phyloP scores from a whole-genome alignment of 2,329 filamentous ascomycete genomes.

The Eurotiales sp. region DNA sequence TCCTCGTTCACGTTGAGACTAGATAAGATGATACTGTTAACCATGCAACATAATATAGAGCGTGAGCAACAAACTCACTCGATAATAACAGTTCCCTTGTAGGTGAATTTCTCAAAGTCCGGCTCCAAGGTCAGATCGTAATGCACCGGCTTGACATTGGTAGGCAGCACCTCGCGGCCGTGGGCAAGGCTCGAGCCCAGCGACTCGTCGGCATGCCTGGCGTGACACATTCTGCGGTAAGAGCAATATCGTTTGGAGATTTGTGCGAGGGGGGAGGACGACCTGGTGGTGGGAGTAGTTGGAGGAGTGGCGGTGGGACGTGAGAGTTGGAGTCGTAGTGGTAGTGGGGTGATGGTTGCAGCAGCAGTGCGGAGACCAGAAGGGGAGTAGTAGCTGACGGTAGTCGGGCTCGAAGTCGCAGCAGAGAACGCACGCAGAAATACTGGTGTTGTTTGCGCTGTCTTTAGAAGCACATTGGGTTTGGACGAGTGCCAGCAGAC shows the following conservation, averaged over 20 bases:
- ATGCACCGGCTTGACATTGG: conserved; percentile 86
- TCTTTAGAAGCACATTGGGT: conserved; percentile 8
- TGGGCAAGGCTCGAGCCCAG: conserved; percentile 56
- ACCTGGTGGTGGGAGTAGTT: conserved; percentile 24
- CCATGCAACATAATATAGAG: too few relatives aligned
- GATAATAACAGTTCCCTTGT: conserved; percentile 78
- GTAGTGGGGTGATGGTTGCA: conserved; percentile 22
- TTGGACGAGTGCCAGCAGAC: conserved; percentile 10
- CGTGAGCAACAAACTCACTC: conserved; percentile 59
- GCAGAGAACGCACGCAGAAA: background rate
- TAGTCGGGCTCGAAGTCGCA: background rate
- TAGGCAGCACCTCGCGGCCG: conserved; percentile 79
- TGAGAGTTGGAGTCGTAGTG: conserved; percentile 17
- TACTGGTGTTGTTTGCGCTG: background rate
- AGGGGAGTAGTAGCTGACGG: conserved; percentile 1
- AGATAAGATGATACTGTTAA: too few relatives aligned
- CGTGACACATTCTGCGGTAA: conserved; percentile 72
- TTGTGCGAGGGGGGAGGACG: conserved; percentile 17
- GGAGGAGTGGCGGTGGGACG: conserved; percentile 19
- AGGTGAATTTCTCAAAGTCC: conserved; percentile 81
- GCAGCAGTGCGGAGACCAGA: conserved; percentile 15
- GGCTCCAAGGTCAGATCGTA: conserved; percentile 91
- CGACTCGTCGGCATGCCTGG: conserved; percentile 53
- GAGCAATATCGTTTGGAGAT: conserved; percentile 61
- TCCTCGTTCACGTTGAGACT: conserved; percentile 79